These are phyloP conservation scores for Acer negundo DNA, from an alignment of 345 rosid genomes.

Conservation along the genomic window DNA sequence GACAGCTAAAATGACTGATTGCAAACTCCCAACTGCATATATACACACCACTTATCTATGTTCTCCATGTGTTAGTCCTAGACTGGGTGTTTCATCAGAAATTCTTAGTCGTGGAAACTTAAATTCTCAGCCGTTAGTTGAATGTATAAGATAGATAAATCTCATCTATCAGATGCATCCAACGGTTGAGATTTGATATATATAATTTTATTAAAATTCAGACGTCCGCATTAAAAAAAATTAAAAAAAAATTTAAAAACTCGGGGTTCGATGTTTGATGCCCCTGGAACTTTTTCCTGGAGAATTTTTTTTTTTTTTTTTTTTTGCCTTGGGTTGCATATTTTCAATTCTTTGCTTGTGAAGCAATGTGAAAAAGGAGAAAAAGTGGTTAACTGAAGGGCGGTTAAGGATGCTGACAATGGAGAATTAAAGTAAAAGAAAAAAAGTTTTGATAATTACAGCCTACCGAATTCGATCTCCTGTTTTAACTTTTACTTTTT, in stretches of 20 bases:
- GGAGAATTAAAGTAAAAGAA: constrained; percentile 38
- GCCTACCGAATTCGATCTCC: constrained; percentile 41
- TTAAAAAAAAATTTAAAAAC: no score
- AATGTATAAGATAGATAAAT: no score
- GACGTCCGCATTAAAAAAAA: not conserved
- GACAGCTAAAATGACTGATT: constrained; percentile 29
- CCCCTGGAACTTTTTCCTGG: not conserved
- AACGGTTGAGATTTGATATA: not conserved
- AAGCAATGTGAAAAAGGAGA: constrained; percentile 35
- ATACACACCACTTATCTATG: constrained; percentile 6
- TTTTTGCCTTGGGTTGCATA: constrained; percentile 5
- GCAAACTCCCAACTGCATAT: constrained; percentile 36
- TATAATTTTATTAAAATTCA: no score
- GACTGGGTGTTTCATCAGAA: not conserved
- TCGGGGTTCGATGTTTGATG: not conserved
- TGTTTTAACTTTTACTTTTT: constrained; percentile 20
- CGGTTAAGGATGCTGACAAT: constrained; percentile 37
- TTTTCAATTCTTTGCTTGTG: constrained; percentile 35
- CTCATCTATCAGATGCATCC: no score
- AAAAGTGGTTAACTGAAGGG: constrained; percentile 19
- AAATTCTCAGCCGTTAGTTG: no score
- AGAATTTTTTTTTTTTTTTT: constrained; percentile 3
- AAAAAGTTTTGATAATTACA: constrained; percentile 39
- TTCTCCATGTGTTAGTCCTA: constrained; percentile 20
- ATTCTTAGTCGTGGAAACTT: no score